phyloP scores from a whole-genome alignment of 2,329 filamentous ascomycete genomes.

The Helotiales sp. region DNA sequence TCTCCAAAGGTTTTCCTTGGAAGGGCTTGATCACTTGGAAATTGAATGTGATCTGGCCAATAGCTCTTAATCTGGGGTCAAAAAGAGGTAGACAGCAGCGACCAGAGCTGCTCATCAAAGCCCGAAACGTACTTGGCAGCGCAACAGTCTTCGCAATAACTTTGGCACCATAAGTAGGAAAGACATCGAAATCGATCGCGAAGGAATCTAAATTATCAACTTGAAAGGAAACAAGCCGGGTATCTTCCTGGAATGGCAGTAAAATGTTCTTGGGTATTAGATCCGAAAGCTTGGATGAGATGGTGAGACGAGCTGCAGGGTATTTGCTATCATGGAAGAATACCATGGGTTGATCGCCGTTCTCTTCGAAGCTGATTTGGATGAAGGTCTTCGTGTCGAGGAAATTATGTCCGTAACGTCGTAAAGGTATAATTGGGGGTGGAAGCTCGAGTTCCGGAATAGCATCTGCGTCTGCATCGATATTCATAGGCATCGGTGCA shows the following conservation, averaged over 20 bases:
- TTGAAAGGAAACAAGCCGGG: conserved; percentile 90
- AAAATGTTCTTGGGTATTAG: conserved; percentile 95
- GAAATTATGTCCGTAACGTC: conserved; percentile 97
- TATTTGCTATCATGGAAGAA: conserved; percentile 98
- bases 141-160: conserved; percentile 96
- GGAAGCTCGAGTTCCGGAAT: conserved; percentile 92
- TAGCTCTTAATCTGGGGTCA: conserved; percentile 85
- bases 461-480: conserved; percentile 77
- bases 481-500: conserved; percentile 55
- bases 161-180: conserved; percentile 95
- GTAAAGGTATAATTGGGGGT: conserved; percentile 91
- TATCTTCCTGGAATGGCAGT: conserved; percentile 94
- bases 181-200: conserved; percentile 95
- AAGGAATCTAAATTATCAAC: conserved; percentile 92
- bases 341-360: conserved; percentile 72
- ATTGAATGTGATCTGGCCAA: conserved; percentile 91
- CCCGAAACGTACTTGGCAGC: conserved; percentile 81
- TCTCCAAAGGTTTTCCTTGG: conserved; percentile 86
- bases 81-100: conserved; percentile 87
- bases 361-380: conserved; percentile 83
- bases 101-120: conserved; percentile 71
- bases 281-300: conserved; percentile 94
- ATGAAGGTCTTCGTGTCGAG: conserved; percentile 96
- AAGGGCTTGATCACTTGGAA: conserved; percentile 98
- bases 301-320: conserved; percentile 88